These are phyloP conservation scores for Alternaria burnsii DNA, from an alignment of 2,329 filamentous ascomycete genomes.

Conservation along the genomic window DNA sequence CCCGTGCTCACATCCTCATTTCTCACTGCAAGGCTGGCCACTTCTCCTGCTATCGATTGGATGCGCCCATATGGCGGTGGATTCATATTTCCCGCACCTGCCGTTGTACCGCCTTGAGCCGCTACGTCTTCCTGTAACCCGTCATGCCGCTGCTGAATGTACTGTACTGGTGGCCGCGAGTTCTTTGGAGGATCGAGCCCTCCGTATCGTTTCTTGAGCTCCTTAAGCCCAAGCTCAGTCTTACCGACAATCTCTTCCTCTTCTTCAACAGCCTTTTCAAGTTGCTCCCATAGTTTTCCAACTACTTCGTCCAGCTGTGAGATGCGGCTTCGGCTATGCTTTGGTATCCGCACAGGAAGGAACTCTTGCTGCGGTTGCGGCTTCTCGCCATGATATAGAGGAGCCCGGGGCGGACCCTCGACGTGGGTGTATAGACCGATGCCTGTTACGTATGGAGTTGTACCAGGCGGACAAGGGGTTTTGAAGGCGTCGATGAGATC, in stretches of 20 bases:
- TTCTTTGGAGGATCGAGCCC: not conserved
- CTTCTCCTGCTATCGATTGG: not conserved
- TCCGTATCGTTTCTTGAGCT: constrained; percentile 7
- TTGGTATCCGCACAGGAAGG: not conserved
- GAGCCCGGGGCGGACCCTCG: constrained; percentile 3
- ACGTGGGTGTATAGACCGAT: constrained; percentile 42
- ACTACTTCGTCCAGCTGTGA: constrained; percentile 1
- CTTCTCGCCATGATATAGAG: not conserved
- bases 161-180: not conserved
- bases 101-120: not conserved
- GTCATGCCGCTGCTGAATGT: not conserved
- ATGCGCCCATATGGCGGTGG: not conserved
- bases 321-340: not conserved
- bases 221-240: constrained; percentile 4
- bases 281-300: not conserved
- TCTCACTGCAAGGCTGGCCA: not conserved
- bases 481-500: constrained; percentile 29
- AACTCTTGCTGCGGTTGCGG: constrained; percentile 7
- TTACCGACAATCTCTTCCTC: constrained; percentile 3
- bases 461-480: not conserved
- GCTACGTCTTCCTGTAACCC: not conserved
- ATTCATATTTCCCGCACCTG: not conserved
- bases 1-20: not conserved
- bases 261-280: not conserved
- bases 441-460: constrained; percentile 25